These are phyloP conservation scores for Puccinia hordei DNA, from an alignment of 1,284 basidiomycete genomes.

Conservation along the genomic window DNA sequence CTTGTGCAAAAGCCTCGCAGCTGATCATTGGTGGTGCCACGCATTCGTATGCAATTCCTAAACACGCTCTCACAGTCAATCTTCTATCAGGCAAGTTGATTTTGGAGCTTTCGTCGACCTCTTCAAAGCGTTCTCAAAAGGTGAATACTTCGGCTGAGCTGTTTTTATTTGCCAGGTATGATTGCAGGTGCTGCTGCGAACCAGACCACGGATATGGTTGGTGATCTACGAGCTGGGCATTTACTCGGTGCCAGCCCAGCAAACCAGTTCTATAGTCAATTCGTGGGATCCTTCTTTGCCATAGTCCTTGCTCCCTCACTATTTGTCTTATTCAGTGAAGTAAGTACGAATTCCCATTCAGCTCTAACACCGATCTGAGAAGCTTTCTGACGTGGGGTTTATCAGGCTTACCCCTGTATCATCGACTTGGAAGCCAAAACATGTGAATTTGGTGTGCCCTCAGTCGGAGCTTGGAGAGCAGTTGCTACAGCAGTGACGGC, in stretches of 20 bases:
- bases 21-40: constrained; percentile 68
- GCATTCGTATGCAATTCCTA: constrained; percentile 61
- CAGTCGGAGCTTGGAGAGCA: constrained; percentile 68
- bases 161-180: constrained; percentile 52
- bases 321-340: constrained; percentile 66
- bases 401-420: constrained; percentile 70
- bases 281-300: constrained; percentile 66
- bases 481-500: constrained; percentile 66
- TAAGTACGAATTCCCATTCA: constrained; percentile 20
- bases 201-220: constrained; percentile 71
- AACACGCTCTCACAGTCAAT: constrained; percentile 65
- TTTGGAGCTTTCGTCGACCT: background rate
- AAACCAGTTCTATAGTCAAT: constrained; percentile 70
- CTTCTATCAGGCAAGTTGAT: constrained; percentile 64
- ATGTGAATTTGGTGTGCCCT: constrained; percentile 68
- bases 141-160: background rate
- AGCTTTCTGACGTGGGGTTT: constrained; percentile 53
- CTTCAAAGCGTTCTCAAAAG: background rate
- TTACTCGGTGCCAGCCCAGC: constrained; percentile 69
- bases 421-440: constrained; percentile 60
- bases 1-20: constrained; percentile 66
- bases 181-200: constrained; percentile 67
- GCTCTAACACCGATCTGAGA: no score
- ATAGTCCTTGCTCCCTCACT: constrained; percentile 67
- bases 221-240: constrained; percentile 73